Evolutionary conservation across 805 yeast genomes (phyloP).

Genomic region (Monosporozyma aerobia): DNA sequence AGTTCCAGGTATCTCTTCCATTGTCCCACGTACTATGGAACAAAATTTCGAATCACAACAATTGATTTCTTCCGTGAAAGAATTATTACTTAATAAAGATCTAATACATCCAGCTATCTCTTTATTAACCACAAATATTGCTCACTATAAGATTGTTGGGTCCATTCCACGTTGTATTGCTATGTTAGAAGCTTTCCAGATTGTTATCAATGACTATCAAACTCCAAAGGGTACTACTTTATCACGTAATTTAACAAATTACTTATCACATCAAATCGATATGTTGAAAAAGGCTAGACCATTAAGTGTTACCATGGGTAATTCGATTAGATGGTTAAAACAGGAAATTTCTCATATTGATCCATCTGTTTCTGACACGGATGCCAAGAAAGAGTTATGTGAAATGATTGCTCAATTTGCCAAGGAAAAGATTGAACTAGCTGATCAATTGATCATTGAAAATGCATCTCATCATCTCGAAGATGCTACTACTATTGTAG

Average conservation of each 20-base stretch:
- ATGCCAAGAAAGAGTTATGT: constrained; percentile 57
- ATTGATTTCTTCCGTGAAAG: constrained; percentile 25
- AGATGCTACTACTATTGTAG: constrained; percentile 69
- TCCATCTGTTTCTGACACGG: constrained; percentile 47
- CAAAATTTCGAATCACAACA: constrained; percentile 21
- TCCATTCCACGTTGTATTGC: constrained; percentile 77
- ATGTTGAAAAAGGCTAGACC: constrained; percentile 87
- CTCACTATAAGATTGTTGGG: constrained; percentile 82
- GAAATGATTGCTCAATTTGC: constrained; percentile 72
- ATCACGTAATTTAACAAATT: constrained; percentile 79
- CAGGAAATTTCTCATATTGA: constrained; percentile 82
- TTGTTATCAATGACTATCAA: constrained; percentile 65
- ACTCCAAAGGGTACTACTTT: constrained; percentile 83
- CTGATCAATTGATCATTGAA: constrained; percentile 75
- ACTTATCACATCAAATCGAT: constrained; percentile 87
- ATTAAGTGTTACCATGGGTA: constrained; percentile 89
- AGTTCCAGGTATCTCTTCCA: constrained; percentile 32
- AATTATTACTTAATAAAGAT: constrained; percentile 29
- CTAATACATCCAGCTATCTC: constrained; percentile 82
- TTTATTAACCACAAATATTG: constrained; percentile 66
- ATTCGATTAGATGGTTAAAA: constrained; percentile 93
- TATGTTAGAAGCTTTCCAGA: constrained; percentile 77
- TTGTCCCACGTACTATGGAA: constrained; percentile 38
- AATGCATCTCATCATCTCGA: constrained; percentile 69
- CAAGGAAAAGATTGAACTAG: constrained; percentile 72